Evolutionary conservation across 2,329 filamentous ascomycete species (phyloP), one percentile per base, ranked within the genome.

Genomic region (Geosmithia putterillii): DNA sequence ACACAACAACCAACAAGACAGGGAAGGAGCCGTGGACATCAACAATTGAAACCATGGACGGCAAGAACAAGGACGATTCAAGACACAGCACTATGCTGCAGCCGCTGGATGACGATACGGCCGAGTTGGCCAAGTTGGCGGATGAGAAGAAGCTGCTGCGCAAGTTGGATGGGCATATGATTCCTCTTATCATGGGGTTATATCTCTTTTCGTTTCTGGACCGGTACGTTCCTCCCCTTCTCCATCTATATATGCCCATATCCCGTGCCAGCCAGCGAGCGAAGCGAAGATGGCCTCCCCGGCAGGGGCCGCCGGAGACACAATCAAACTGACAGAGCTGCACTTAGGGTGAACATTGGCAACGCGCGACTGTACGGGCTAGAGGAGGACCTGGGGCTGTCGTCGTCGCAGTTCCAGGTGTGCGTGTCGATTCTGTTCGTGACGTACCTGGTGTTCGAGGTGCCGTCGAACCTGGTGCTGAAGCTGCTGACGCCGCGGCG

Each of bases 171-270:
- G 47, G 67, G 14, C 68, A 73, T 53, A 68, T 86, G 21, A 70
- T 86, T 14, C 81, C 81, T 2, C 64, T 84, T 18, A 66, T 84
- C 7, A 83, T 83, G 74, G 57, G 74, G 7, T 60, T 84, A 15
- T 90, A 90, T 56, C 68, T 88, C 14, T 78, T 88, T 50, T 83
- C 79, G 50, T 89, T 88, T 56, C 62, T 89, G 8, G 84, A 87
- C 55, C 69, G 83, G 73, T 78, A 54, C 57, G 68, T 62, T 50
- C 41, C 21, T 49, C 15, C 18, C 22, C 10, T 12, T 17, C 38
- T 22, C 10, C n/a, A 22, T n/a, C 22, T n/a, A 18, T 23, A 10
- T 7, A 18, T 20, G 7, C 22, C 38, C 19, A 7, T 17, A 21
- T 22, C 25, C 6, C 28, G n/a, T 34, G 9, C n/a, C n/a, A n/a